Base-by-base conservation (phyloP, 2,329 filamentous ascomycete genomes). In the Arthrobotrys entomopaga region DNA sequence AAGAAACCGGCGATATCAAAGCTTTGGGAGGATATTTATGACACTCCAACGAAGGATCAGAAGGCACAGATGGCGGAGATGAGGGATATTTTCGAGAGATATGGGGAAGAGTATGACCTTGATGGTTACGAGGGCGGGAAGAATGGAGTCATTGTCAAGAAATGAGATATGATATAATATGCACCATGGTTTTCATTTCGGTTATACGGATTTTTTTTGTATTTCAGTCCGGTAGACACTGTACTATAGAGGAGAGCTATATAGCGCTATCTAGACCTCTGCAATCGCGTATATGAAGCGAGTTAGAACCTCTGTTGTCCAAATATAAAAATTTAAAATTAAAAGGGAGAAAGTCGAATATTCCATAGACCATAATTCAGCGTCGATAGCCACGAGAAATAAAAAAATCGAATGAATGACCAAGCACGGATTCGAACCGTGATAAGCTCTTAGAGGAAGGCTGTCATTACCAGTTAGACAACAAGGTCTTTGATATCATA, bases 21-120 rank as follows among this genome's bases (percentile, higher is more conserved):
- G 65, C 88, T 93, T 24, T 98, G 98, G 81, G 88, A 91, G 77
- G 95, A 95, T 81, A 87, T 98, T 1, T 99, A 97, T 81, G 92
- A 95, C 81, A 87, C 92, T 52, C 78, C 97, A 78, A 97, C 93
- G 0, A 89, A 91, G 53, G 93, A 96, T 78, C 84, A 91, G 74
- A 86, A 85, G 80, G 85, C 83, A 48, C 95, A 99, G 84, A 93
- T 92, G 83, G 82, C 83, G 76, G 87, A 93, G 82, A 83, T 98
- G 79, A 91, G 84, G 80, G 86, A 87, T n/a, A 86, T 97, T 59
- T 80, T 99, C 58, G 88, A 94, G 78, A 89, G 71, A 16, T 75
- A 75, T 63, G 58, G 58, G 0, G 88, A 91, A 40, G 95, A 99
- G 84, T 99, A 99, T 82, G 93, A 98, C 81, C 80, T 95, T 54